A percentile compares a stretch with the other conserved stretches of the same genome.
phyloP scores from a whole-genome alignment of 768 basidiomycete species.

The Tricholoma furcatifolium region DNA sequence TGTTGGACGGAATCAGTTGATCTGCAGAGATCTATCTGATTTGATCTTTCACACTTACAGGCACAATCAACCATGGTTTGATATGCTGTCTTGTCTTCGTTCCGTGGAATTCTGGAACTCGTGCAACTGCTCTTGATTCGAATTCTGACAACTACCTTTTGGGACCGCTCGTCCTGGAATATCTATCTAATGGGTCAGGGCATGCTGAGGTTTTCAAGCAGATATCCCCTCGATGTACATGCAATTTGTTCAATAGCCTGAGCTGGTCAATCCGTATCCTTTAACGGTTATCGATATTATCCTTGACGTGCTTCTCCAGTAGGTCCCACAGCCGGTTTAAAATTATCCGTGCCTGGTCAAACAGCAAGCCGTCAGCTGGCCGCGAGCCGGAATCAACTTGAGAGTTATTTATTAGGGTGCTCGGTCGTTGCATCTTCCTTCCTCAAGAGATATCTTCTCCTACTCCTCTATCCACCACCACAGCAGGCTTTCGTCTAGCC shows the following conservation, averaged over 20 bases:
- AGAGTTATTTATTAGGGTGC: neutral
- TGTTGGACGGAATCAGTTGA: too few relatives aligned
- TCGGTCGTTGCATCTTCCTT: neutral
- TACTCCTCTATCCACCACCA: neutral
- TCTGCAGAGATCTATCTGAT: too few relatives aligned
- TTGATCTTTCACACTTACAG: too few relatives aligned
- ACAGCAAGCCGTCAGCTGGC: neutral
- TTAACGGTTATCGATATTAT: too few relatives aligned
- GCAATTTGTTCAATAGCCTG: neutral
- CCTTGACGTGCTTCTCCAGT: neutral
- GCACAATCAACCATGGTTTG: too few relatives aligned
- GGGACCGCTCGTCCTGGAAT: too few relatives aligned
- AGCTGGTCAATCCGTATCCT: too few relatives aligned
- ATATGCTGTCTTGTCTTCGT: too few relatives aligned
- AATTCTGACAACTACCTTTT: too few relatives aligned
- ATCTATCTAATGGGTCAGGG: neutral
- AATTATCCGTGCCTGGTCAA: conserved; percentile 3
- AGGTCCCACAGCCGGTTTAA: neutral
- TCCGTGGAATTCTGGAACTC: too few relatives aligned
- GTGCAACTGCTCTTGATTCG: too few relatives aligned
- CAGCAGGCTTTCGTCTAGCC: conserved; percentile 19
- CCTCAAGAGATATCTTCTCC: neutral
- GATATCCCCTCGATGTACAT: neutral
- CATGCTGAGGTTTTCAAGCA: neutral
- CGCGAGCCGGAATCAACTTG: neutral